phyloP scores from a whole-genome alignment of 228 moss, liverwort and hornwort genomes.

The Sphagnum magellanicum region DNA sequence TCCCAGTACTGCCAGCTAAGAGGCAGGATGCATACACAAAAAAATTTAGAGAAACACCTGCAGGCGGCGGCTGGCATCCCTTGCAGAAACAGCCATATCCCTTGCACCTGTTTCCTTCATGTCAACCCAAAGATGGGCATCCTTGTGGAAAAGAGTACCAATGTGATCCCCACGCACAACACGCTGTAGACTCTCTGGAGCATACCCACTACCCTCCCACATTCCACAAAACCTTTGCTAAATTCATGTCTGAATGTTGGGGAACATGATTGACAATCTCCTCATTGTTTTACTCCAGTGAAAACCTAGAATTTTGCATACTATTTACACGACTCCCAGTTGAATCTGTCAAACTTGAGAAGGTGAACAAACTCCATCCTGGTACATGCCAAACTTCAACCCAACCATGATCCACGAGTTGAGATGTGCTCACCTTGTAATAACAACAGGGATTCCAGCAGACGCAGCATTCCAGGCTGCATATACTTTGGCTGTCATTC shows the following conservation, averaged over 20 bases:
- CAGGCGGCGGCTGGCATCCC: slow-evolving; percentile 77
- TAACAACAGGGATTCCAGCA: slow-evolving; percentile 93
- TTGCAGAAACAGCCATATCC: slow-evolving; percentile 91
- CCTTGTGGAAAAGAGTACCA: slow-evolving; percentile 86
- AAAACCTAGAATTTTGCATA: too few relatives aligned
- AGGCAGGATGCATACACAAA: too few relatives aligned
- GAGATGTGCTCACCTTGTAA: slow-evolving; percentile 61
- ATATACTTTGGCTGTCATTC: slow-evolving; percentile 95
- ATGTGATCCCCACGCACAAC: slow-evolving; percentile 77
- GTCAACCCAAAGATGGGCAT: slow-evolving; percentile 65
- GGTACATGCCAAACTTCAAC: too few relatives aligned
- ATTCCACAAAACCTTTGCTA: neutral
- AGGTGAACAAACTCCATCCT: too few relatives aligned
- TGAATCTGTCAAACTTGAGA: too few relatives aligned
- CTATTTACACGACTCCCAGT: too few relatives aligned
- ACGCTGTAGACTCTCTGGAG: slow-evolving; percentile 51
- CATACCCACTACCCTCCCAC: slow-evolving; percentile 64
- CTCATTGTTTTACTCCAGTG: too few relatives aligned
- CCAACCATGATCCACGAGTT: neutral
- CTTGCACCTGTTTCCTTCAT: slow-evolving; percentile 62
- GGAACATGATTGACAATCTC: too few relatives aligned
- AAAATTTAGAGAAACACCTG: slow-evolving; percentile 28
- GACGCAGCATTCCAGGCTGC: slow-evolving; percentile 94
- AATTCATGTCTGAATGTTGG: too few relatives aligned
- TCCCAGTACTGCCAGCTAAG: too few relatives aligned